phyloP scores from a whole-genome alignment of 2,329 filamentous ascomycete species.

The Pyrenophora teres region DNA sequence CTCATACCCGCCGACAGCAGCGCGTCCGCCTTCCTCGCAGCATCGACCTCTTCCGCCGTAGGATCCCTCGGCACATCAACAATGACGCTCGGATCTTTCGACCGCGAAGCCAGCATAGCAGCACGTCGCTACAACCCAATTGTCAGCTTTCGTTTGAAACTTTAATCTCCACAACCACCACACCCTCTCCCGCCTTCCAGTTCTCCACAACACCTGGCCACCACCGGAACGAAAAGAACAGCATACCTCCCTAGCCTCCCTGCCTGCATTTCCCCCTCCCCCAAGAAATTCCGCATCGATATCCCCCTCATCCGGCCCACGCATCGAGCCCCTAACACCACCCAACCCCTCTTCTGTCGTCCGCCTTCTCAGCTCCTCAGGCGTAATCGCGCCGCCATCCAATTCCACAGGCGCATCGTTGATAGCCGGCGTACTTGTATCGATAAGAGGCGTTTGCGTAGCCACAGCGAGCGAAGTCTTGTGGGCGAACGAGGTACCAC shows the following conservation, averaged over 20 bases:
- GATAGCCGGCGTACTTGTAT: constrained; percentile 47
- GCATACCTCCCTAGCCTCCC: constrained; percentile 33
- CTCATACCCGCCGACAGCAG: not conserved
- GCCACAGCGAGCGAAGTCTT: constrained; percentile 30
- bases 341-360: constrained; percentile 11
- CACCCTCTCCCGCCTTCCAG: not conserved
- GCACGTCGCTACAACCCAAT: constrained; percentile 41
- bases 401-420: constrained; percentile 53
- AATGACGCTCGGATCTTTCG: constrained; percentile 52
- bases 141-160: no score
- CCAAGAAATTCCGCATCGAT: constrained; percentile 39
- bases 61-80: constrained; percentile 53
- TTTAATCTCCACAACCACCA: no score
- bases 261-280: constrained; percentile 23
- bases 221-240: no score
- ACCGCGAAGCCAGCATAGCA: constrained; percentile 44
- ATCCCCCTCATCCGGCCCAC: constrained; percentile 34
- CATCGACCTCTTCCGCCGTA: constrained; percentile 52
- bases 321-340: constrained; percentile 1
- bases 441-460: constrained; percentile 43
- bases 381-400: constrained; percentile 40
- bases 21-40: constrained; percentile 31
- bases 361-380: constrained; percentile 31
- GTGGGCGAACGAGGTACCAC: constrained; percentile 33
- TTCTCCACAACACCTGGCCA: not conserved